Percentiles rank a stretch among this genome's conserved stretches.
These are phyloP conservation scores for Daldinia sp. DNA, from an alignment of 2,329 filamentous ascomycete species.

Conservation along the genomic window DNA sequence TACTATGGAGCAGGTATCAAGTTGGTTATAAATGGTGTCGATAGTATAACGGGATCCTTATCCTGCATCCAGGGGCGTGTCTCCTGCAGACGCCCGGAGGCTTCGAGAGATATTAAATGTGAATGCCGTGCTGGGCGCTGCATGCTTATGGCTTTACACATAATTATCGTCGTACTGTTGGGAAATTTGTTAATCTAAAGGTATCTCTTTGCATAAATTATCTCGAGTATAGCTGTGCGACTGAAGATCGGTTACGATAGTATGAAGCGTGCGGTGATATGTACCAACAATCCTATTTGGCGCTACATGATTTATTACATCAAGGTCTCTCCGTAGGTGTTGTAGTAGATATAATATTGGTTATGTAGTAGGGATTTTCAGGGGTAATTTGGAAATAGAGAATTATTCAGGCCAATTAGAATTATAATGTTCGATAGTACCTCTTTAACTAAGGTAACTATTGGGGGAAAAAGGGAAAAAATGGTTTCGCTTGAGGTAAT, in stretches of 20 bases:
- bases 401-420: background rate
- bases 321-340: background rate
- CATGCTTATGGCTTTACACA: background rate
- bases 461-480: background rate
- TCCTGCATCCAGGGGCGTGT: slow-evolving; percentile 6
- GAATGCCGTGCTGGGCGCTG: background rate
- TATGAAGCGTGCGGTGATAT: background rate
- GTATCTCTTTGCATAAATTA: background rate
- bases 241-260: background rate
- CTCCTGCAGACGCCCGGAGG: background rate
- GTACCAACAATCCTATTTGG: background rate
- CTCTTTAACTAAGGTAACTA: background rate
- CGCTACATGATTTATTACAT: background rate
- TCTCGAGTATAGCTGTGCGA: background rate
- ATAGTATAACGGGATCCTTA: background rate
- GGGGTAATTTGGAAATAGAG: background rate
- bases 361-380: slow-evolving; percentile 20
- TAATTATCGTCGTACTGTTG: background rate
- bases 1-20: background rate
- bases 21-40: background rate
- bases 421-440: background rate
- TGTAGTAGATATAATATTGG: background rate
- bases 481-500: background rate
- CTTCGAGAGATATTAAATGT: background rate
- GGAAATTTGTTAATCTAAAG: background rate